Base-by-base conservation (phyloP, 352 stramenopile genomes). In the Phytophthora sp. region DNA sequence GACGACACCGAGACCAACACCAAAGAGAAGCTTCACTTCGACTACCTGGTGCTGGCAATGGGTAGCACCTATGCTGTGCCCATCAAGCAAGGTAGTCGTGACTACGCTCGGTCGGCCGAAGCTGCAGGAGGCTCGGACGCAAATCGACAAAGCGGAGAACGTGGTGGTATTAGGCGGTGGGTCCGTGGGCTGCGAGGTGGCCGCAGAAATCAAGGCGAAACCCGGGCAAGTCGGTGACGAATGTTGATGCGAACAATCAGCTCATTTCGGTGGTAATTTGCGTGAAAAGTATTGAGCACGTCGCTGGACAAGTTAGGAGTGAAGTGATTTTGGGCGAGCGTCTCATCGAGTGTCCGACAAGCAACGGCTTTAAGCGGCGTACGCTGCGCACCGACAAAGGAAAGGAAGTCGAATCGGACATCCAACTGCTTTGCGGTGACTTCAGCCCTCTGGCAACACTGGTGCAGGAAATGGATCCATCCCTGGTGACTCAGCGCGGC, bases 31-130 rank as follows among this genome's bases (percentile, higher is more conserved):
- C 55, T 92, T 5, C 13, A 37, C 1, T 90, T 86, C 39, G 80
- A 89, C 72, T 92, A 86, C 48, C 61, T 92, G 5, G 67, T 92
- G 23, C 53, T 92, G 21, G 80, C 83, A 1, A 92, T 66, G 2
- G 79, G 81, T 0, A 88, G 77, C 58, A 75, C 64, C 10, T 89
- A 90, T 62, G 55, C 79, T 0, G 63, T 71, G 10, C 81, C 80
- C 0, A 84, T 90, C 48, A 92, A 90, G 32, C 77, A 48, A 9
- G 69, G 43, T 39, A 51, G 28, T 23, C 15, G 30, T 5, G 54
- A 79, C 43, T 79, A 54, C 44, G 44, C 56, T 37, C 67, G 68
- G 2, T 58, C 51, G 6, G 21, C 44, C 6, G 1, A 75, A 82
- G 49, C 50, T 91, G n/a, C 26, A 66, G 15, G 59, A 83, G 34